Evolutionary conservation across 2,329 filamentous ascomycete genomes (phyloP).

Genomic region (Phyllosticta ampelicida): DNA sequence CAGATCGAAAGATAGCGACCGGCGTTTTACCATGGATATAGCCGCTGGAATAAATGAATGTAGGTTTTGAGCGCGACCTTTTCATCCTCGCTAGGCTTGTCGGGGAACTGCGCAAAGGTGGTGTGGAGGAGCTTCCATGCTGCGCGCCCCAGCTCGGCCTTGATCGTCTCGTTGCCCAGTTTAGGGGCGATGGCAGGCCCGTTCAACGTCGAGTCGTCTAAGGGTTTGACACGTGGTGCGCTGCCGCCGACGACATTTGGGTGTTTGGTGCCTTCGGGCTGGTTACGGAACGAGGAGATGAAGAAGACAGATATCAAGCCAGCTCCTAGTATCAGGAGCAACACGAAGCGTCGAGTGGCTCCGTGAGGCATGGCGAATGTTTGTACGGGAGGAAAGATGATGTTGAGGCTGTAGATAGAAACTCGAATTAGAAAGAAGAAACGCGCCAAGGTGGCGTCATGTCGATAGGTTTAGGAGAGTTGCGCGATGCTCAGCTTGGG

Average conservation of each 20-base stretch:
- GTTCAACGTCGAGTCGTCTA: slow-evolving; percentile 33
- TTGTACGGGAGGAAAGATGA: neutral
- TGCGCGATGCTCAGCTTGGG: neutral
- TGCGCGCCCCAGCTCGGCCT: slow-evolving; percentile 53
- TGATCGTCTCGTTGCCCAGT: slow-evolving; percentile 64
- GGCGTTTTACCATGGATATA: slow-evolving; percentile 48
- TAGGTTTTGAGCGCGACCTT: slow-evolving; percentile 48
- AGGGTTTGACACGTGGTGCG: slow-evolving; percentile 1
- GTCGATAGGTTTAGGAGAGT: neutral
- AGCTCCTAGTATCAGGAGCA: slow-evolving; percentile 43
- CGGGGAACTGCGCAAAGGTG: slow-evolving; percentile 55
- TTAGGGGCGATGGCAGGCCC: slow-evolving; percentile 69
- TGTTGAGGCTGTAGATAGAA: neutral
- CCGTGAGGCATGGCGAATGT: slow-evolving; percentile 19
- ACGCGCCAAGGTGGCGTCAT: slow-evolving; percentile 6
- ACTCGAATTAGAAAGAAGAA: neutral
- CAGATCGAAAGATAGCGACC: neutral
- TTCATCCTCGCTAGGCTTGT: slow-evolving; percentile 50
- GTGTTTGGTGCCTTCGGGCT: slow-evolving; percentile 16
- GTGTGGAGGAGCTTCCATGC: slow-evolving; percentile 59
- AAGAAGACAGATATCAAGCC: slow-evolving; percentile 48
- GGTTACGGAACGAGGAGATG: slow-evolving; percentile 46
- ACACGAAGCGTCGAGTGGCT: slow-evolving; percentile 25
- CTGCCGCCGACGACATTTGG: slow-evolving; percentile 13
- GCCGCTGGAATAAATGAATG: slow-evolving; percentile 52